Percentiles rank a stretch among this genome's conserved stretches.
Conservation (phyloP, 2,329 filamentous ascomycete species). For the Knufia petricola region DNA sequence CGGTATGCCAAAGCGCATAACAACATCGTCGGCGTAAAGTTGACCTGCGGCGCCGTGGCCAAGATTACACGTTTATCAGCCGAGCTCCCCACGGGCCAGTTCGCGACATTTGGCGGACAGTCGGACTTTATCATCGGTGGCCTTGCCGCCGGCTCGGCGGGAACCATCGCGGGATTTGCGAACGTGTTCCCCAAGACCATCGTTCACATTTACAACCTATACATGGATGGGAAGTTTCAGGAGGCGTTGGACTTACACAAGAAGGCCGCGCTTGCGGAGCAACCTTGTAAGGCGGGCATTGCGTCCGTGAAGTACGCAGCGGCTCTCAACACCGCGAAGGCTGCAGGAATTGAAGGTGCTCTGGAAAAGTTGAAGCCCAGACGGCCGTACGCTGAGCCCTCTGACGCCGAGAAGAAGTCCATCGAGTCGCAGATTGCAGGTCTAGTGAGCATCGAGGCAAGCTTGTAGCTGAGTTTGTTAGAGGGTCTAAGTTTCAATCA, state of each 20-base stretch:
- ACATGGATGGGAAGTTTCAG: slow-evolving; percentile 44
- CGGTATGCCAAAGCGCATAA: slow-evolving; percentile 40
- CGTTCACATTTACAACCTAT: slow-evolving; percentile 50
- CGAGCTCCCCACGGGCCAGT: slow-evolving; percentile 43
- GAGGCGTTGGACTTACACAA: slow-evolving; percentile 53
- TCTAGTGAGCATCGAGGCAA: slow-evolving; percentile 33
- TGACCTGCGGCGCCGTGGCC: slow-evolving; percentile 54
- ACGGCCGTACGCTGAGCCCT: slow-evolving; percentile 46
- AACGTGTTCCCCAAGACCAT: slow-evolving; percentile 49
- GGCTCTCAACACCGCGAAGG: slow-evolving; percentile 47
- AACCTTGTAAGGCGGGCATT: slow-evolving; percentile 56
- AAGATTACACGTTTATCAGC: slow-evolving; percentile 49
- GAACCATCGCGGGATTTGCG: slow-evolving; percentile 48
- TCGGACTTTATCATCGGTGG: slow-evolving; percentile 57
- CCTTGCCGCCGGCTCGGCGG: slow-evolving; percentile 42
- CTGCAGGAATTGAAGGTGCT: slow-evolving; percentile 51
- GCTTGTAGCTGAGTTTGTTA: slow-evolving; percentile 14
- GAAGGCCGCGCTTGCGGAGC: slow-evolving; percentile 55
- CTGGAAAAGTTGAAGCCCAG: slow-evolving; percentile 47
- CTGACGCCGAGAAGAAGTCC: slow-evolving; percentile 33
- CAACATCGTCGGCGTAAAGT: slow-evolving; percentile 54
- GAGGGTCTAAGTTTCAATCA: too few species aligned
- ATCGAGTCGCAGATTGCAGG: slow-evolving; percentile 33
- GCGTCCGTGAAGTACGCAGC: slow-evolving; percentile 58
- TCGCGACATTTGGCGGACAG: slow-evolving; percentile 62